Evolutionary conservation across 164 flowering plant genomes (phyloP).

Genomic region (Protea cynaroides): DNA sequence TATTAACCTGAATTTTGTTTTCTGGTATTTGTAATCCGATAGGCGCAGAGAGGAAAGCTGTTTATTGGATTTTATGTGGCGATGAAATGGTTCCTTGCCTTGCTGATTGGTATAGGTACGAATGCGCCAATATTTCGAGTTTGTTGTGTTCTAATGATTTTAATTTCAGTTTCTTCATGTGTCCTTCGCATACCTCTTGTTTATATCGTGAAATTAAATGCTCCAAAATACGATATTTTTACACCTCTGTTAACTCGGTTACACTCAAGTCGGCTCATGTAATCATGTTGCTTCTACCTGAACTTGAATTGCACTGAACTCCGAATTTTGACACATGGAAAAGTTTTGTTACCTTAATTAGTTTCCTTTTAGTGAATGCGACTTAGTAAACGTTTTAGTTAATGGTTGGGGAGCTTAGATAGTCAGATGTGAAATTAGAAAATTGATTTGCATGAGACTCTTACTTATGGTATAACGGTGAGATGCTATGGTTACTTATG

Average conservation of each 20-base stretch:
- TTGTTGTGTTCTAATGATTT: not conserved
- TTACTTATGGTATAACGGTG: not conserved
- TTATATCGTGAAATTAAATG: too few relatives aligned
- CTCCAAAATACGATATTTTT: too few relatives aligned
- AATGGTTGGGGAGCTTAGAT: not conserved
- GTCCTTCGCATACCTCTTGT: too few relatives aligned
- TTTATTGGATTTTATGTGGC: conserved; percentile 54
- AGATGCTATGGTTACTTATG: not conserved
- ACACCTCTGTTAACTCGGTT: too few relatives aligned
- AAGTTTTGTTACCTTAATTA: too few relatives aligned
- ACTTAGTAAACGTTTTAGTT: not conserved
- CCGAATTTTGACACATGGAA: not conserved
- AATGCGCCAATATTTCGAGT: not conserved
- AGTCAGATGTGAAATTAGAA: not conserved
- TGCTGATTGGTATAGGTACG: conserved; percentile 89
- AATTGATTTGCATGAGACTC: not conserved
- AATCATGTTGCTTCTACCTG: not conserved
- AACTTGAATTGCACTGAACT: not conserved
- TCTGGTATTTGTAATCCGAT: conserved; percentile 5
- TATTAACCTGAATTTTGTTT: not conserved
- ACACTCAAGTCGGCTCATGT: too few relatives aligned
- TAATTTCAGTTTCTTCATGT: not conserved
- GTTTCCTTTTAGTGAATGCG: not conserved
- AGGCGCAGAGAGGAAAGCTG: conserved; percentile 78
- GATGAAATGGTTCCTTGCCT: conserved; percentile 81